Base-by-base conservation (phyloP, 768 basidiomycete species). In the Neoboletus magnificus region DNA sequence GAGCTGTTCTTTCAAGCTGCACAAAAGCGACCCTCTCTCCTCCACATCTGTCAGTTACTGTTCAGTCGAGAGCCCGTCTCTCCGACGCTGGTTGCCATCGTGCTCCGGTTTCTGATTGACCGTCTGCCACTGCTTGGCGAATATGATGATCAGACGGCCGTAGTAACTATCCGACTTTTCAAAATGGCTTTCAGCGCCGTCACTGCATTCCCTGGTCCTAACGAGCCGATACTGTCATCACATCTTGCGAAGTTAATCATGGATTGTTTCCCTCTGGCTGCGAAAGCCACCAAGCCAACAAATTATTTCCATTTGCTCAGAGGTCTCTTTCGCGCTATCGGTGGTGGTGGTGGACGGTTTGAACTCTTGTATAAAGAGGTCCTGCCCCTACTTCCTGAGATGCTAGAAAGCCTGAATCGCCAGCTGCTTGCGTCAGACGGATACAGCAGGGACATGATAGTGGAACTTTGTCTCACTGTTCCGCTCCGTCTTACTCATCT, bases 331-430 rank as follows among this genome's bases (percentile, higher is more conserved):
- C 85, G 95, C 48, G 90, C 88, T 27, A 95, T 95, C 55, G 90
- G 91, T 22, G 93, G 93, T 1, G 89, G 90, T 9, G 93, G 92
- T 0, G 96, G 95, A 10, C 81, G 91, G 27, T 97, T 98, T 71
- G 97, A 98, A 66, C 78, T 91, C 33, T 73, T 99, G 45, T 98
- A 98, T 77, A 93, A 94, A 65, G 96, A 96, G 64, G 96, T 99
- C 12, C 77, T 98, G 11, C 96, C 97, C 3, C 83, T 98, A 46
- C 81, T 99, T 5, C 95, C 97, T 18, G 95, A 98, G 67, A 94
- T 99, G 89, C 81, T 99, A 46, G 96, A 99, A 66, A 92, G 87
- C 57, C 78, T 99, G 43, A 95, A 96, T 63, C 83, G 89, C 48
- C 93, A 98, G 56, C 81, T 99, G 18, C 79, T 89, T 48, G 82